A percentile compares a stretch with the other conserved stretches of the same genome.
phyloP scores from a whole-genome alignment of 1,284 basidiomycete genomes.

The Puccinia coronata region DNA sequence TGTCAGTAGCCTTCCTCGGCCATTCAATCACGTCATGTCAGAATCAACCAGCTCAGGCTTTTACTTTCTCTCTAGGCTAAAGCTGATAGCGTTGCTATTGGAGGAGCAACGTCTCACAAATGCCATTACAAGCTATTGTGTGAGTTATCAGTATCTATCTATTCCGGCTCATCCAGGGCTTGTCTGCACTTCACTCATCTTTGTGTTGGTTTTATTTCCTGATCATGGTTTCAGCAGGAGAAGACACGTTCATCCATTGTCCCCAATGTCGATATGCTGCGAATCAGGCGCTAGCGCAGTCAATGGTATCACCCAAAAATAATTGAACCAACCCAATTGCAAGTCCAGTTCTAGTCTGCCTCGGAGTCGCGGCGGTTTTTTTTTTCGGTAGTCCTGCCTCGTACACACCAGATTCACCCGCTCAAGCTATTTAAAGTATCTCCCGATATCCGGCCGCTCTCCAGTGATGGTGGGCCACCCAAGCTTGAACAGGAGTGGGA shows the following conservation, averaged over 20 bases:
- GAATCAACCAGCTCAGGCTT: not conserved
- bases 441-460: constrained; percentile 20
- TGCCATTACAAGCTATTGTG: constrained; percentile 55
- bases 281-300: constrained; percentile 57
- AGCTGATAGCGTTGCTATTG: constrained; percentile 60
- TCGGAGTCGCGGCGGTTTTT: constrained; percentile 49
- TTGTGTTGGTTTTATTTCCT: not conserved
- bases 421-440: constrained; percentile 53
- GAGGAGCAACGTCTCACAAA: constrained; percentile 59
- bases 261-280: constrained; percentile 56
- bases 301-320: constrained; percentile 19
- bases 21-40: no score
- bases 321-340: constrained; percentile 33
- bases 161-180: no score
- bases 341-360: constrained; percentile 42
- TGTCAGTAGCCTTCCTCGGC: constrained; percentile 32
- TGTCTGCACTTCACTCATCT: not conserved
- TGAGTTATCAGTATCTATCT: no score
- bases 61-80: constrained; percentile 52
- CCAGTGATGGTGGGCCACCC: not conserved
- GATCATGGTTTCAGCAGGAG: constrained; percentile 55
- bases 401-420: constrained; percentile 52
- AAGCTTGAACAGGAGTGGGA: constrained; percentile 49
- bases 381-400: constrained; percentile 53
- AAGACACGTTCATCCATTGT: constrained; percentile 58